Conservation (phyloP, 352 stramenopile species). For the Globisporangium cylindrosporum region DNA sequence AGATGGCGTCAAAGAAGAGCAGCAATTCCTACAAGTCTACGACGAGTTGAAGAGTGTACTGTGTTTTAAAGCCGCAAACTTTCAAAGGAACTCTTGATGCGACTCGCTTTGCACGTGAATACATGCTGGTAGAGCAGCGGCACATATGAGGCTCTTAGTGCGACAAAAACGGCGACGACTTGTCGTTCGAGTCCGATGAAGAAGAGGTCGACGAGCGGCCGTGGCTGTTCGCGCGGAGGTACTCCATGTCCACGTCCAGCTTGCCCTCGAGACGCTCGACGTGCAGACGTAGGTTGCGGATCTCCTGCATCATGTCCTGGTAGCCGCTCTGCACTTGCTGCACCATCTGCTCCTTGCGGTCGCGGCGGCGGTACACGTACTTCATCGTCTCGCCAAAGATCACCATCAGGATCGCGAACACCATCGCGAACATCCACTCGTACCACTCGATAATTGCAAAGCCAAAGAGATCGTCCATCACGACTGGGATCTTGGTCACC, state of each 20-base stretch:
- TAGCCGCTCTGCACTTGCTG: slow-evolving; percentile 41
- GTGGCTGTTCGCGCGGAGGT: slow-evolving; percentile 36
- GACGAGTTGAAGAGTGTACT: neutral
- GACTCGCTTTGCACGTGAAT: neutral
- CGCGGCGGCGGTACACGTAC: slow-evolving; percentile 51
- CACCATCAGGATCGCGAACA: slow-evolving; percentile 67
- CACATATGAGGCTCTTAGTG: neutral
- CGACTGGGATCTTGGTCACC: slow-evolving; percentile 65
- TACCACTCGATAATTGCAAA: slow-evolving; percentile 72
- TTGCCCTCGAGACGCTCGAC: slow-evolving; percentile 62
- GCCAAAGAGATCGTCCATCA: slow-evolving; percentile 67
- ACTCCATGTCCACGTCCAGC: slow-evolving; percentile 45
- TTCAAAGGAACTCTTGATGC: neutral
- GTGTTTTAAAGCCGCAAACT: neutral
- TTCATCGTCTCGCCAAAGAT: slow-evolving; percentile 71
- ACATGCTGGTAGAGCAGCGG: neutral
- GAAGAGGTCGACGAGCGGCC: slow-evolving; percentile 54
- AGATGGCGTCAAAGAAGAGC: neutral
- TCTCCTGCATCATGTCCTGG: slow-evolving; percentile 46
- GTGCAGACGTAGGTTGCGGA: slow-evolving; percentile 55
- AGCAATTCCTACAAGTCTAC: neutral
- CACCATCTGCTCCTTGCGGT: slow-evolving; percentile 38
- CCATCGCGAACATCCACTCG: slow-evolving; percentile 72
- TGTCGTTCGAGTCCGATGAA: slow-evolving; percentile 39
- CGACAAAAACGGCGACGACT: slow-evolving; percentile 21